These are phyloP conservation scores for Ogataea pignaliae DNA, from an alignment of 805 yeast genomes.

Conservation along the genomic window DNA sequence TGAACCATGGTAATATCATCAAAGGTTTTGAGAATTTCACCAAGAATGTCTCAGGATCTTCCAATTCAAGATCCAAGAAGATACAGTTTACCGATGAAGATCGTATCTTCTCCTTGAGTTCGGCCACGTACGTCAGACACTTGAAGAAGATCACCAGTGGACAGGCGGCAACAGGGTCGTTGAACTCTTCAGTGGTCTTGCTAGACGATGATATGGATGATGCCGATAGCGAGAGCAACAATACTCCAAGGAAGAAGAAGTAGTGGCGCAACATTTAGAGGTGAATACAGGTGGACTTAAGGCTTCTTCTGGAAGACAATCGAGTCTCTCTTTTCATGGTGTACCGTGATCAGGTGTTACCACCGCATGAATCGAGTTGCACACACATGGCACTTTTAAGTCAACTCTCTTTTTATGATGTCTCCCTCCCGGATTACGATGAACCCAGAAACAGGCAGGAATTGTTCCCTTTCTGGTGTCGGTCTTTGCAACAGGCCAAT, in stretches of 20 bases:
- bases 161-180: conserved; percentile 8
- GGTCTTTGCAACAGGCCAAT: too few species aligned
- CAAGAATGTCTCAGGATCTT: conserved; percentile 33
- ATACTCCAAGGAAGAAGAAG: conserved; percentile 17
- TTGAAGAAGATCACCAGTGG: conserved; percentile 43
- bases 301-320: too few species aligned
- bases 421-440: too few species aligned
- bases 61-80: conserved; percentile 39
- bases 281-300: too few species aligned
- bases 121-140: conserved; percentile 63
- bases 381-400: too few species aligned
- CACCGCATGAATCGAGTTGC: too few species aligned
- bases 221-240: conserved; percentile 17
- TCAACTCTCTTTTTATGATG: too few species aligned
- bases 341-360: too few species aligned
- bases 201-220: conserved; percentile 19
- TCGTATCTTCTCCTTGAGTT: conserved; percentile 73
- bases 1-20: conserved; percentile 71
- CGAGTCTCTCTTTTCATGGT: too few species aligned
- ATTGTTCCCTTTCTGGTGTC: too few species aligned
- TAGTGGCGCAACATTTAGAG: too few species aligned
- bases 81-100: conserved; percentile 65
- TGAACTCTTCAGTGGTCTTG: conserved; percentile 9
- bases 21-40: conserved; percentile 84
- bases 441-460: too few species aligned